Percentiles rank a stretch among this genome's conserved stretches.
Evolutionary conservation across 2,329 filamentous ascomycete genomes (phyloP).

Genomic region (Elsinoe fawcettii): DNA sequence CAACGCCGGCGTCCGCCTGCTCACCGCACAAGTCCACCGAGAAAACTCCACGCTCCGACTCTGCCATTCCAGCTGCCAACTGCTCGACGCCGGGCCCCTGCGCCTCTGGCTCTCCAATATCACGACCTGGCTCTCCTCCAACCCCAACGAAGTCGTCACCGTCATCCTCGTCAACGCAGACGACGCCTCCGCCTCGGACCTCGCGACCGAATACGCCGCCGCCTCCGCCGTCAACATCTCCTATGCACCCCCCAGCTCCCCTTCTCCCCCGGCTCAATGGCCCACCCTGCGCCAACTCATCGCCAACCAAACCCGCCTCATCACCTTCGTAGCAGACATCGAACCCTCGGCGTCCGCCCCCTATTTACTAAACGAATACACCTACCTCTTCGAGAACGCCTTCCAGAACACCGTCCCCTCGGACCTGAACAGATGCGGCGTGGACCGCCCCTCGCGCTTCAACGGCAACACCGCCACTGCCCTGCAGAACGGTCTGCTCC

Average conservation of each 20-base stretch:
- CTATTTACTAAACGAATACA: slow-evolving; percentile 57
- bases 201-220: slow-evolving; percentile 48
- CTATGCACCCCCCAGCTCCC: slow-evolving; percentile 47
- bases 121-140: slow-evolving; percentile 59
- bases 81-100: slow-evolving; percentile 63
- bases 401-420: slow-evolving; percentile 55
- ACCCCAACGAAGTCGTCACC: slow-evolving; percentile 69
- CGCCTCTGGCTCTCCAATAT: slow-evolving; percentile 56
- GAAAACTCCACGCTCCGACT: slow-evolving; percentile 34
- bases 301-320: slow-evolving; percentile 53
- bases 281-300: slow-evolving; percentile 67
- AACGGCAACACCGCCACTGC: slow-evolving; percentile 43
- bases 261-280: slow-evolving; percentile 47
- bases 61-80: slow-evolving; percentile 60
- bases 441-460: slow-evolving; percentile 55
- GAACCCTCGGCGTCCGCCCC: slow-evolving; percentile 34
- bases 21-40: slow-evolving; percentile 63
- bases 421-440: slow-evolving; percentile 61
- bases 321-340: slow-evolving; percentile 58
- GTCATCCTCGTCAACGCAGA: slow-evolving; percentile 66
- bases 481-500: slow-evolving; percentile 52
- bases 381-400: slow-evolving; percentile 63
- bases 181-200: slow-evolving; percentile 46
- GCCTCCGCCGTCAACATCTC: slow-evolving; percentile 56
- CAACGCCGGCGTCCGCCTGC: slow-evolving; percentile 60